Evolutionary conservation across 441 rosid species (phyloP), one percentile per base, ranked within the genome.

Genomic region (Theobroma grandiflorum): DNA sequence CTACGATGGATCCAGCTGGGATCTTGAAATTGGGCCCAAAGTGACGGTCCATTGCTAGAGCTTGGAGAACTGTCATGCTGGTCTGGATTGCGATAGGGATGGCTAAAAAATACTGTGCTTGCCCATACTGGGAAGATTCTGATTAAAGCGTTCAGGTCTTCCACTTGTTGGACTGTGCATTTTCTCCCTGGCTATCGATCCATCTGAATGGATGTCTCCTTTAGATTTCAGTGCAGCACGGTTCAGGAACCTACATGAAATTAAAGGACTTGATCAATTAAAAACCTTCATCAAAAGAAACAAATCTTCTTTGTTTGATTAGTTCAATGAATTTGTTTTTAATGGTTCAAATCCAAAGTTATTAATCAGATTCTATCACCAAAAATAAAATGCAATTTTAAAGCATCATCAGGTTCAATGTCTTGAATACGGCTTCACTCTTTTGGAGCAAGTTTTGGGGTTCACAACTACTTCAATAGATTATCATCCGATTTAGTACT

Each of bases 41-140:
- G 58, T 70, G 74, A 12, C 87, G 82, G 85, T 88, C 89, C 79
- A 82, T 82, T 33, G 80, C 75, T 62, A 90, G 81, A 73, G 90
- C 88, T 85, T 90, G 90, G 62, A 90, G 89, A 47, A 87, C 76
- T n/a, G 75, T 70, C 84, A 87, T 37, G 82, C 81, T 85, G 61
- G 16, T 3, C 73, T 80, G 86, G 49, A 84, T 62, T 9, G 77
- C 83, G 15, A 85, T 73, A 18, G 90, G 77, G 37, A 72, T 82
- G 76, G 77, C 26, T 52, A 87, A 40, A 50, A n/a, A 82, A 43
- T 5, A 87, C 50, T 26, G 75, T 62, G 4, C 76, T 63, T 16
- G 79, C 71, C 88, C 85, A 84, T 22, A 84, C 38, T 12, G 90
- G 90, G 62, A 82, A 61, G 3, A 84, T 77, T 61, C 71, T 80